These are phyloP conservation scores for Erysimum pusillum DNA, from an alignment of 441 rosid genomes.

Conservation along the genomic window DNA sequence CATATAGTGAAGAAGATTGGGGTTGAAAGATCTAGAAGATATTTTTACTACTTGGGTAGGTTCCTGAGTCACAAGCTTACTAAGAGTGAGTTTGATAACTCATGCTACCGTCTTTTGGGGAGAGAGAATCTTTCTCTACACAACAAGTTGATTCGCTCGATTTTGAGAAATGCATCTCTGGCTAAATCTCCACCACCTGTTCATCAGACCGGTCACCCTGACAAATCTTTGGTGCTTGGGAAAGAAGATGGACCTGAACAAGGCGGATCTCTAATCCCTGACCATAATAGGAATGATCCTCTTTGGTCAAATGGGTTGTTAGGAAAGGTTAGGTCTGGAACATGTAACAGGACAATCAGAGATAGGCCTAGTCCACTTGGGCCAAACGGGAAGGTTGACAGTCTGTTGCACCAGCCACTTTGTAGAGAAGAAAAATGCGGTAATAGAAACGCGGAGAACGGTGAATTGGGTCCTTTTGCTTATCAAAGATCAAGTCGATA, in stretches of 20 bases:
- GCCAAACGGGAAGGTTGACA: conserved; percentile 43
- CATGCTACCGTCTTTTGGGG: conserved; percentile 57
- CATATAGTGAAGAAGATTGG: conserved; percentile 64
- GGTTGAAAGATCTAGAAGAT: conserved; percentile 54
- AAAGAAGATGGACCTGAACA: conserved; percentile 37
- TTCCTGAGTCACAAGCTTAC: conserved; percentile 60
- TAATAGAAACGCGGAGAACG: conserved; percentile 42
- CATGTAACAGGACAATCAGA: conserved; percentile 56
- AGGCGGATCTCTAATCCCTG: conserved; percentile 48
- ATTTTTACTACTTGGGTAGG: conserved; percentile 55
- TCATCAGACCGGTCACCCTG: conserved; percentile 23
- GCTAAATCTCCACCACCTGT: conserved; percentile 48
- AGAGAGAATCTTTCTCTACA: conserved; percentile 65
- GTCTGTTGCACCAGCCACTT: conserved; percentile 39
- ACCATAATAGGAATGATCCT: conserved; percentile 61
- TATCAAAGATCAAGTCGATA: conserved; percentile 56
- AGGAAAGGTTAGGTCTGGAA: conserved; percentile 47
- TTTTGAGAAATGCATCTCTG: conserved; percentile 60
- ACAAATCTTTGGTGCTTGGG: conserved; percentile 35
- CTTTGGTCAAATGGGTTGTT: conserved; percentile 61
- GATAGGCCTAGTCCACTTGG: conserved; percentile 72
- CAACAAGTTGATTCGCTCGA: conserved; percentile 58
- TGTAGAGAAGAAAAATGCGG: conserved; percentile 40
- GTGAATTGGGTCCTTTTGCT: conserved; percentile 43
- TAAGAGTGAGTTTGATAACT: conserved; percentile 61